Conservation (phyloP, 1,284 basidiomycete genomes). For the Rugosomyces carneus region DNA sequence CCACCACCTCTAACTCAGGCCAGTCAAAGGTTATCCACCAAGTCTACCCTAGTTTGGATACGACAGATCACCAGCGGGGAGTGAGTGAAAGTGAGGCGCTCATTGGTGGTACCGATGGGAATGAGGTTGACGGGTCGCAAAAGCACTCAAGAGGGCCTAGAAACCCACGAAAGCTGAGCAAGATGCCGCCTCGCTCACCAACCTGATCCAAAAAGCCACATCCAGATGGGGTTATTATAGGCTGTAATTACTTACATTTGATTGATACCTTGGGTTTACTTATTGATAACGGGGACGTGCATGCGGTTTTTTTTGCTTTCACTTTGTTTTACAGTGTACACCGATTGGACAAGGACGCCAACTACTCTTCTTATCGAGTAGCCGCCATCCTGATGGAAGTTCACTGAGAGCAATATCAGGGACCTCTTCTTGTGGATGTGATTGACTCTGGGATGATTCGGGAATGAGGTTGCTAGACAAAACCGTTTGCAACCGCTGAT, state of each 20-base stretch:
- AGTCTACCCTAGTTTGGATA: constrained; percentile 30
- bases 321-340: constrained; percentile 29
- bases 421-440: neutral
- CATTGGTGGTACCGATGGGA: constrained; percentile 17
- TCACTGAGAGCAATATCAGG: neutral
- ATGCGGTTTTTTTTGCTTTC: neutral
- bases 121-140: constrained; percentile 17
- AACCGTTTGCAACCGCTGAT: constrained; percentile 41
- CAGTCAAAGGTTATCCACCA: constrained; percentile 57
- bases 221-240: neutral
- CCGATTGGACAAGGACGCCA: constrained; percentile 70
- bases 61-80: neutral
- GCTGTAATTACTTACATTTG: neutral
- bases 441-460: neutral
- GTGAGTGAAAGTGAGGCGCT: constrained; percentile 1
- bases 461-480: constrained; percentile 16
- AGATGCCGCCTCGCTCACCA: constrained; percentile 9
- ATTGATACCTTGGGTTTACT: neutral
- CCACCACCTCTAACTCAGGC: constrained; percentile 15
- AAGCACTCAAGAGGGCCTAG: constrained; percentile 18
- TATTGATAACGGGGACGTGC: neutral
- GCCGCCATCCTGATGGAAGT: constrained; percentile 43
- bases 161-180: constrained; percentile 20
- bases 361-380: constrained; percentile 31
- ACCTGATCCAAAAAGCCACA: neutral